phyloP scores from a whole-genome alignment of 345 rosid genomes.

The Pistacia atlantica region DNA sequence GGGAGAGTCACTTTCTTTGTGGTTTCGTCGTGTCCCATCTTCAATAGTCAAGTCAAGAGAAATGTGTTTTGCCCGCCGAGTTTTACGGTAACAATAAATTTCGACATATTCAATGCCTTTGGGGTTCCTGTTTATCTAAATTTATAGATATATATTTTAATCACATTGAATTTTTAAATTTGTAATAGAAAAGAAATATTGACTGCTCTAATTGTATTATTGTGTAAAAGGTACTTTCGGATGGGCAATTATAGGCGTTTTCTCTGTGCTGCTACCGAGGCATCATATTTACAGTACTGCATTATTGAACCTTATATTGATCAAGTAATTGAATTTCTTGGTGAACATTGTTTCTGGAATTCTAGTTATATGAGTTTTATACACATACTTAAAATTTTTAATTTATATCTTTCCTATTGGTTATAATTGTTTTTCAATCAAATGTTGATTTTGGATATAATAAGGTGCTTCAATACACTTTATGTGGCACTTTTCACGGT shows the following conservation, averaged over 20 bases:
- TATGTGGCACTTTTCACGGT: neutral
- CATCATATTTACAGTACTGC: conserved; percentile 80
- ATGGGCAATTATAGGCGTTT: conserved; percentile 69
- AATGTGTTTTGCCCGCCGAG: conserved; percentile 70
- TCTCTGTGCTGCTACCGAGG: conserved; percentile 60
- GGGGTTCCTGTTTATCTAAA: neutral
- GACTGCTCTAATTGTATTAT: neutral
- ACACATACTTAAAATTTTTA: neutral
- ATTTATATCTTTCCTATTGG: neutral
- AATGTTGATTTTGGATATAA: neutral
- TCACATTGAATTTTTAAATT: neutral
- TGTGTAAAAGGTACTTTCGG: conserved; percentile 50
- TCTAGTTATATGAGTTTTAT: neutral
- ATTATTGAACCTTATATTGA: conserved; percentile 62
- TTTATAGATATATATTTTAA: neutral
- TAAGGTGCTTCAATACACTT: neutral
- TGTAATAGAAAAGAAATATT: neutral
- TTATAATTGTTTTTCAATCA: neutral
- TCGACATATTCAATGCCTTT: neutral
- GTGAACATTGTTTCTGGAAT: conserved; percentile 1
- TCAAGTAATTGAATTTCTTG: conserved; percentile 45
- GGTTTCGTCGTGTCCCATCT: conserved; percentile 71
- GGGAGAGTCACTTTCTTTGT: conserved; percentile 90
- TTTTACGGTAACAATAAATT: conserved; percentile 52
- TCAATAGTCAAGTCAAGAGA: conserved; percentile 62